Base-by-base conservation (phyloP, 2,329 filamentous ascomycete species). In the Arthrocladium fulminans region DNA sequence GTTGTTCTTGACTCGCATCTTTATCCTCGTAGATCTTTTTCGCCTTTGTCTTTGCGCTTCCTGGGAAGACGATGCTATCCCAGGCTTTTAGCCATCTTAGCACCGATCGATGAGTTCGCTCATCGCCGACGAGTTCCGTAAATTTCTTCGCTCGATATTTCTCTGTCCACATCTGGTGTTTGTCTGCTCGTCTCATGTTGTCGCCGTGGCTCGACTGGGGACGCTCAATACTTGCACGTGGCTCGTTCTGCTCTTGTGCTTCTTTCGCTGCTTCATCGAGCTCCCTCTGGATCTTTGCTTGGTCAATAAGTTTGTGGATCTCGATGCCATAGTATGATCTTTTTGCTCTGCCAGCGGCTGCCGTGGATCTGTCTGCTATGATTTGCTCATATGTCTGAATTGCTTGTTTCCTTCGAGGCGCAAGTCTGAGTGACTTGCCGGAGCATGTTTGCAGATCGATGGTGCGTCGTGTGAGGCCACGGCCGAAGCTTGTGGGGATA, bases 71-170 rank as follows among this genome's bases (percentile, higher is more conserved):
- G 22, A 96, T 74, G 0, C 84, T 75, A 62, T 98, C 92, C 92
- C 92, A 98, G 15, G 77, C 76, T 69, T 97, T 98, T 35, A 98
- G 71, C 92, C 92, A 98, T 46, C 86, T 81, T 48, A 98, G 71
- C 3, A 98, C 90, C 51, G 84, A 77, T 51, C 92, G 80, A 65
- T 98, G 94, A 22, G 90, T 97, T 38, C 88, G 76, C 62, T 98
- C 92, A 59, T 98, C 92, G 23, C 94, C 94, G 41, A 94, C 87
- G 0, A 98, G 74, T 58, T 98, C 92, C 58, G 89, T 86, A 60
- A 97, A 98, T 59, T 82, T 90, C 52, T 81, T 80, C 23, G 92
- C 92, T 29, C 92, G 83, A 63, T 98, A 98, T 64, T 98, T 98
- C 63, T 98, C 92, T 0, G 90, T 95, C 92, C 92, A 98, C 62